phyloP scores from a whole-genome alignment of 75 land plant genomes.

The Pinus taeda region DNA sequence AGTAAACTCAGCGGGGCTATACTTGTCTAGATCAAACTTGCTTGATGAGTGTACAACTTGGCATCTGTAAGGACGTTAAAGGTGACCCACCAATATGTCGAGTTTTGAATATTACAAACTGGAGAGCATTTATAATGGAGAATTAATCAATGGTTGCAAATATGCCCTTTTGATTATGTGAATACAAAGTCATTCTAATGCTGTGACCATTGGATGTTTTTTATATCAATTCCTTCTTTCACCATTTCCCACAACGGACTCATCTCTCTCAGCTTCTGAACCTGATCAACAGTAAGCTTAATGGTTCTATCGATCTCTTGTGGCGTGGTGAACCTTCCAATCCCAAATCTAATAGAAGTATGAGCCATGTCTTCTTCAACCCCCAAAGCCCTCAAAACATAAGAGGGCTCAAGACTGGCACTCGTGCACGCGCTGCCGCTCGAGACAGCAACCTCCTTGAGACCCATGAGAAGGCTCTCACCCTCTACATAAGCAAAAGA shows the following conservation, averaged over 20 bases:
- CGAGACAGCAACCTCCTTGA: constrained; percentile 97
- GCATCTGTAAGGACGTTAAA: no score
- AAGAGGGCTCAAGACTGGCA: constrained; percentile 96
- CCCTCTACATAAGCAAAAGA: constrained; percentile 99
- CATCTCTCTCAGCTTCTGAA: constrained; percentile 91
- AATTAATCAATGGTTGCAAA: no score
- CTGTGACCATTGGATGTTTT: constrained; percentile 92
- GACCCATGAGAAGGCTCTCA: constrained; percentile 95
- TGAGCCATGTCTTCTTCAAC: constrained; percentile 99
- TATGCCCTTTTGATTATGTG: no score
- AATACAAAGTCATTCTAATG: constrained; percentile 27
- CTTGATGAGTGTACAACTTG: no score
- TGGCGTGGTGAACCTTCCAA: constrained; percentile 91
- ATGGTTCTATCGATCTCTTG: constrained; percentile 84
- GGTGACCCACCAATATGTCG: no score
- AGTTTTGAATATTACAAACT: no score
- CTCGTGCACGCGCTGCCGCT: constrained; percentile 99
- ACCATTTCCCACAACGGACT: constrained; percentile 98
- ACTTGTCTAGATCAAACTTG: no score
- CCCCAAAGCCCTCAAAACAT: constrained; percentile 92
- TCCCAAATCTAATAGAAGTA: constrained; percentile 95
- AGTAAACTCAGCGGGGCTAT: no score
- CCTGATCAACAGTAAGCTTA: constrained; percentile 78
- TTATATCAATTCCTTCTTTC: constrained; percentile 90
- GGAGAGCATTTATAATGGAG: no score